Evolutionary conservation across 2,329 filamentous ascomycete species (phyloP).

Genomic region (Knufia fluminis): DNA sequence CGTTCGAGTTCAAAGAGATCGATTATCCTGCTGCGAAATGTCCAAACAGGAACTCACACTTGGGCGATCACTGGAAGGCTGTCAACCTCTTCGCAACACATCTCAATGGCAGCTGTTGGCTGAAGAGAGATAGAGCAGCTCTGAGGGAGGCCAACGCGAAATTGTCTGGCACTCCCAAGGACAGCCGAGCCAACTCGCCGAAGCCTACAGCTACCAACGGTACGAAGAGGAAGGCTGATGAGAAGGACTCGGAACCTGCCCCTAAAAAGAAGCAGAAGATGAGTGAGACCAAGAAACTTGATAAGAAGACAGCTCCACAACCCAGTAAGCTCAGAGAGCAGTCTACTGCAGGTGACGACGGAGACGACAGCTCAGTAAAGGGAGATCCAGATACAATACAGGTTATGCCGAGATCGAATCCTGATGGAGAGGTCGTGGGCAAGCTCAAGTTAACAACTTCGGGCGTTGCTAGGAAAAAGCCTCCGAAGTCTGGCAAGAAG

Average conservation of each 20-base stretch:
- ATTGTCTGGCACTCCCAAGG: constrained; percentile 21
- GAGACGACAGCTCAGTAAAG: constrained; percentile 17
- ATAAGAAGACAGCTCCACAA: constrained; percentile 16
- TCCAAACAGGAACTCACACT: constrained; percentile 22
- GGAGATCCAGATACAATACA: constrained; percentile 20
- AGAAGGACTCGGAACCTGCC: constrained; percentile 12
- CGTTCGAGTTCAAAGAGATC: constrained; percentile 24
- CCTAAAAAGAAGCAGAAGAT: constrained; percentile 22
- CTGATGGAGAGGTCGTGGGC: constrained; percentile 18
- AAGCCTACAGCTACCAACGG: constrained; percentile 18
- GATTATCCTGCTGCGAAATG: constrained; percentile 23
- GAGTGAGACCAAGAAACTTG: constrained; percentile 14
- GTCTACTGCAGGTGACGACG: constrained; percentile 17
- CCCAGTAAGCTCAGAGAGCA: constrained; percentile 21
- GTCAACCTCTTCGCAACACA: constrained; percentile 24
- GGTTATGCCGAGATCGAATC: constrained; percentile 17
- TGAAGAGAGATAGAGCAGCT: constrained; percentile 21
- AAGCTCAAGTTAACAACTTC: constrained; percentile 20
- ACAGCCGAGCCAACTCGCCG: constrained; percentile 23
- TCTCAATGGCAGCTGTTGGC: constrained; percentile 22
- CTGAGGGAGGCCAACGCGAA: constrained; percentile 22
- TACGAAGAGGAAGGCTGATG: constrained; percentile 22
- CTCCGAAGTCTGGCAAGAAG: constrained; percentile 8
- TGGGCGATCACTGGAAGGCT: constrained; percentile 24
- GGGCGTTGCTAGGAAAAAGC: constrained; percentile 9